Conservation (phyloP, 352 stramenopile genomes). For the Pythium coloratum region DNA sequence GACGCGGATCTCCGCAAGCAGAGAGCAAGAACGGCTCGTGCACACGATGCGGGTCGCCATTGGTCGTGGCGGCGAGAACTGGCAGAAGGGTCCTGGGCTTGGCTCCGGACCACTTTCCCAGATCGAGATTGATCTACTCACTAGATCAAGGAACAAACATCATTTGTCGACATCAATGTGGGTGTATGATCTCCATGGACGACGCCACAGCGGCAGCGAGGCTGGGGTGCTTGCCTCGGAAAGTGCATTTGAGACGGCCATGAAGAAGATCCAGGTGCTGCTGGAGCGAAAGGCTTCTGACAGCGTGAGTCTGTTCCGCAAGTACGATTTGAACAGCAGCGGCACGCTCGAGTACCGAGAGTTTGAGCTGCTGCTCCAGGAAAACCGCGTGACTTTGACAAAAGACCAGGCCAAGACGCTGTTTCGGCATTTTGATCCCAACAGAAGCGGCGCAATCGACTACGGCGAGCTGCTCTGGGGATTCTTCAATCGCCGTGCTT, state of each 20-base stretch:
- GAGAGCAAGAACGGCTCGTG: slow-evolving; percentile 46
- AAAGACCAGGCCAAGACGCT: slow-evolving; percentile 43
- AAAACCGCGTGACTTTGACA: slow-evolving; percentile 34
- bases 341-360: slow-evolving; percentile 47
- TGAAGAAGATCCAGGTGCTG: slow-evolving; percentile 54
- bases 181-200: slow-evolving; percentile 70
- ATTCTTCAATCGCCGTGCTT: slow-evolving; percentile 61
- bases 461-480: slow-evolving; percentile 64
- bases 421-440: slow-evolving; percentile 50
- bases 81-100: slow-evolving; percentile 35
- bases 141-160: background rate
- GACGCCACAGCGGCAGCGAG: slow-evolving; percentile 36
- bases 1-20: slow-evolving; percentile 38
- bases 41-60: slow-evolving; percentile 33
- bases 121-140: slow-evolving; percentile 40
- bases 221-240: slow-evolving; percentile 29
- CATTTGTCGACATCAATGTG: slow-evolving; percentile 7
- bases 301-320: slow-evolving; percentile 41
- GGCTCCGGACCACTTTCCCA: slow-evolving; percentile 47
- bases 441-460: slow-evolving; percentile 50
- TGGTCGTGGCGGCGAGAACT: slow-evolving; percentile 33
- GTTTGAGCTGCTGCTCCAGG: slow-evolving; percentile 39
- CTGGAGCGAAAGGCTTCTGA: slow-evolving; percentile 20
- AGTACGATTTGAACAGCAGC: slow-evolving; percentile 50
- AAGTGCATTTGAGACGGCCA: slow-evolving; percentile 44